Evolutionary conservation across 768 basidiomycete genomes (phyloP).

Genomic region (Tremella yokohamensis): DNA sequence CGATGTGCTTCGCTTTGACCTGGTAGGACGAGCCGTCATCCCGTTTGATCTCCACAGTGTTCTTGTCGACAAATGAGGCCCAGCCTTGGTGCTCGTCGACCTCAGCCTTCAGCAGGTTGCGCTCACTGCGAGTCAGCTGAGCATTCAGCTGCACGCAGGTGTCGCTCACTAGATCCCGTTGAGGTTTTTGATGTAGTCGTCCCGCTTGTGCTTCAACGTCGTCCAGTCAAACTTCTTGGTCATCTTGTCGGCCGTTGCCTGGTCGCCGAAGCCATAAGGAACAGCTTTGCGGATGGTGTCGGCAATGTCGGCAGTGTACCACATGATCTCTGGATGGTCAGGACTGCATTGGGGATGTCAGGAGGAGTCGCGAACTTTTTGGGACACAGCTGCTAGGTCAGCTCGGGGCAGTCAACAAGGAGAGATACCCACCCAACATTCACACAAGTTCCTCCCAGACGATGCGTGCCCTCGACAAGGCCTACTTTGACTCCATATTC

Average conservation of each 20-base stretch:
- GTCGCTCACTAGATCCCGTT: slow-evolving; percentile 71
- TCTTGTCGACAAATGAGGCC: slow-evolving; percentile 67
- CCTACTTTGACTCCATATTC: slow-evolving; percentile 90
- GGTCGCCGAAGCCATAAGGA: slow-evolving; percentile 57
- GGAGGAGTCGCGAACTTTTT: slow-evolving; percentile 63
- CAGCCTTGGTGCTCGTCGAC: slow-evolving; percentile 82
- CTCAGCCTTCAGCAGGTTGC: slow-evolving; percentile 77
- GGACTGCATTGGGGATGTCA: neutral
- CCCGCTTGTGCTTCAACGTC: slow-evolving; percentile 85
- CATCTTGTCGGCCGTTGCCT: slow-evolving; percentile 55
- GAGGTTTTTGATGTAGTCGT: slow-evolving; percentile 84
- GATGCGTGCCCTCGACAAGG: slow-evolving; percentile 69
- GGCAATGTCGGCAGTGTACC: slow-evolving; percentile 62
- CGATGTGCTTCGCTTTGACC: slow-evolving; percentile 71
- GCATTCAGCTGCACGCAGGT: neutral
- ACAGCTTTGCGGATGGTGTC: slow-evolving; percentile 77
- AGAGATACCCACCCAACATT: slow-evolving; percentile 69
- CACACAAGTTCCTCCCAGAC: slow-evolving; percentile 92
- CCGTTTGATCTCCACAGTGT: slow-evolving; percentile 67
- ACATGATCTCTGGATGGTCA: slow-evolving; percentile 74
- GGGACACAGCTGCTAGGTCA: slow-evolving; percentile 76
- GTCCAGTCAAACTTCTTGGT: slow-evolving; percentile 73
- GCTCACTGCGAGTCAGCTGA: slow-evolving; percentile 54
- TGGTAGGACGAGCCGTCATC: slow-evolving; percentile 63
- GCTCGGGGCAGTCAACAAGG: neutral